Evolutionary conservation across 1,284 basidiomycete genomes (phyloP), one percentile per base, ranked within the genome.

Genomic region (Ceratobasidium sp.): DNA sequence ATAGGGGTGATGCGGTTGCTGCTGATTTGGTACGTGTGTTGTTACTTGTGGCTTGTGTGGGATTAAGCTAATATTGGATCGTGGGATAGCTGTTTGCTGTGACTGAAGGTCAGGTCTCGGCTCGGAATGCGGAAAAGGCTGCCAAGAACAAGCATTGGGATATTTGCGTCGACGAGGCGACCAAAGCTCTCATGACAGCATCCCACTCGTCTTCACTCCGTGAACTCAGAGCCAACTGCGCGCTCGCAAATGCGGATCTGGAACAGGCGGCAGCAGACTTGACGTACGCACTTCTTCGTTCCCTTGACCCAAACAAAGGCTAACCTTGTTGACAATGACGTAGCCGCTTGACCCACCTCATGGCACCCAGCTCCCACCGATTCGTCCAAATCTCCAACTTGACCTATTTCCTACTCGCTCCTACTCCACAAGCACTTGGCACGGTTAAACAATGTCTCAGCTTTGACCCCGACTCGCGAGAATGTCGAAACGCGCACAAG

Each of bases 361-460:
- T 89, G 2, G 87, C 90, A 1, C 87, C 92, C 0, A 87, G 88
- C 0, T 89, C 89, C 0, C 79, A 87, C 0, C 84, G 89, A 18
- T 86, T 91, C 57, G 87, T 92, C 73, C 88, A 87, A 43, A 89
- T 94, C 73, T 90, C 94, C 79, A 86, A 92, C 59, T 83, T 96
- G 39, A 87, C 91, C 1, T 95, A 92, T 80, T 95, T 96, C 84
- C 85, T 96, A 75, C 86, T 93, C 61, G 87, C 89, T 0, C 83
- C 86, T 12, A 88, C 73, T 78, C 84, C 21, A 28, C 82, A 87
- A 1, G 87, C 92, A 1, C 82, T 92, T 55, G 83, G 88, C 52
- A 87, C 90, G 6, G 85, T 97, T 73, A 97, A 96, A 78, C 92
- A 95, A 80, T 97, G 96, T 79, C 85, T 97, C 0, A 91, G 93